phyloP scores from a whole-genome alignment of 2,329 filamentous ascomycete genomes.

The Aspergillus uvarum region DNA sequence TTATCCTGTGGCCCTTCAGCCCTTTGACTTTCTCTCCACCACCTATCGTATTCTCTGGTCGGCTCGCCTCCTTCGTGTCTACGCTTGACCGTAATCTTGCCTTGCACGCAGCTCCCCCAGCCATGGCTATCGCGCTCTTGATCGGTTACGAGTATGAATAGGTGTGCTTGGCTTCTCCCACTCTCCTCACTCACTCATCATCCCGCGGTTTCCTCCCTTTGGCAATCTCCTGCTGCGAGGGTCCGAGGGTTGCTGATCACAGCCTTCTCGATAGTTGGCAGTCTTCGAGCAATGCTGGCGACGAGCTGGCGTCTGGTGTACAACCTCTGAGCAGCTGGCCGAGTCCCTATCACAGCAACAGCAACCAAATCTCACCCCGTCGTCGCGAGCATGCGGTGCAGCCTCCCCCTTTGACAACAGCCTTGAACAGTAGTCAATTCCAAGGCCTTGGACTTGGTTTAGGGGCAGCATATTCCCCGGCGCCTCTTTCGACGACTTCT shows the following conservation, averaged over 20 bases:
- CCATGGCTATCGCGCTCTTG: conserved; percentile 28
- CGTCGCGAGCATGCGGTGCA: conserved; percentile 46
- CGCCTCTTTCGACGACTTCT: conserved; percentile 45
- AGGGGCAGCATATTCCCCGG: conserved; percentile 32
- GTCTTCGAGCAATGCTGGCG: conserved; percentile 32
- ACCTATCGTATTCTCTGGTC: conserved; percentile 18
- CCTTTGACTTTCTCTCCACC: conserved; percentile 16
- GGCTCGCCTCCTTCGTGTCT: conserved; percentile 15
- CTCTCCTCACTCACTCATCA: conserved; percentile 6
- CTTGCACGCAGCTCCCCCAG: conserved; percentile 17
- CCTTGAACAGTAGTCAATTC: conserved; percentile 38
- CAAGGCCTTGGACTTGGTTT: conserved; percentile 34
- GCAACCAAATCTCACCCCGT: conserved; percentile 37
- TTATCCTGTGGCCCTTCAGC: conserved; percentile 15
- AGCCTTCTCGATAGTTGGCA: conserved; percentile 30
- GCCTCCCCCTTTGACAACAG: conserved; percentile 45
- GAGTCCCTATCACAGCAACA: conserved; percentile 28
- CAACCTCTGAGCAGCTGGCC: conserved; percentile 33
- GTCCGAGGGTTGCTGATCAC: conserved; percentile 24
- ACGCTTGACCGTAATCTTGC: conserved; percentile 17
- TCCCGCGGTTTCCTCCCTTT: conserved; percentile 1
- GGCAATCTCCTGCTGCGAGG: conserved; percentile 6
- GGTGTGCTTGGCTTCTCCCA: conserved; percentile 28
- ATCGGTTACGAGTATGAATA: conserved; percentile 38
- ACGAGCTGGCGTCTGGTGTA: conserved; percentile 32